Percentiles rank a stretch among this genome's conserved stretches.
phyloP scores from a whole-genome alignment of 2,329 filamentous ascomycete genomes.

The Didymellaceae sp. region DNA sequence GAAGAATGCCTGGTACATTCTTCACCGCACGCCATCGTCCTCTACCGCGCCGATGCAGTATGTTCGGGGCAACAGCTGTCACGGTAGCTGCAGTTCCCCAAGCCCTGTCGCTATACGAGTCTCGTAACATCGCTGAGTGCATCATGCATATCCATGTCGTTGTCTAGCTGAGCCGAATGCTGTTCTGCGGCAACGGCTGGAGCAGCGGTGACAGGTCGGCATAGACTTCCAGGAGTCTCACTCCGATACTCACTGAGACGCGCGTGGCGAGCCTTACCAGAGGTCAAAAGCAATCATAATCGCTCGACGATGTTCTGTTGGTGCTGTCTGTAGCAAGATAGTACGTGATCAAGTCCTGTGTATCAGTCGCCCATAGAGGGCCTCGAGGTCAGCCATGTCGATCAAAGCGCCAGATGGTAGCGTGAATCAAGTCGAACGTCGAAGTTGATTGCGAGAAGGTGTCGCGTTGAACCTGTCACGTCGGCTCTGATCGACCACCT shows the following conservation, averaged over 20 bases:
- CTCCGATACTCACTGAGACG: background rate
- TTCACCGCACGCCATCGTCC: too few species aligned
- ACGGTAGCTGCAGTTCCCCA: too few species aligned
- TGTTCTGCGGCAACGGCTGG: background rate
- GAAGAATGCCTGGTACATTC: too few species aligned
- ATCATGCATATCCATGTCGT: background rate
- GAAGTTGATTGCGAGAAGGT: slow-evolving; percentile 14
- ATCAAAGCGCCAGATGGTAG: slow-evolving; percentile 11
- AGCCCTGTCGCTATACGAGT: too few species aligned
- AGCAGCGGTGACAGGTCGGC: background rate
- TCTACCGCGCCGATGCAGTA: too few species aligned
- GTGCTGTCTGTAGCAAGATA: slow-evolving; percentile 33
- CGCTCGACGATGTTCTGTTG: slow-evolving; percentile 18
- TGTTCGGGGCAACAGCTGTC: too few species aligned
- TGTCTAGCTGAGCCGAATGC: too few species aligned
- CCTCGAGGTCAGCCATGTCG: slow-evolving; percentile 34
- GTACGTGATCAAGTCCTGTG: slow-evolving; percentile 39
- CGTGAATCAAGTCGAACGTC: slow-evolving; percentile 15
- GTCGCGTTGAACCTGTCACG: slow-evolving; percentile 11
- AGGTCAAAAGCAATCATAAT: slow-evolving; percentile 9
- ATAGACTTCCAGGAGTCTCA: background rate
- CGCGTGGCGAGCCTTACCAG: background rate
- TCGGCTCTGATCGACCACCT: slow-evolving; percentile 19
- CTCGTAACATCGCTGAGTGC: too few species aligned
- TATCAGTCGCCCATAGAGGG: slow-evolving; percentile 33